Conservation (phyloP, 148 eudicot species). For the Amaranthus palmeri region DNA sequence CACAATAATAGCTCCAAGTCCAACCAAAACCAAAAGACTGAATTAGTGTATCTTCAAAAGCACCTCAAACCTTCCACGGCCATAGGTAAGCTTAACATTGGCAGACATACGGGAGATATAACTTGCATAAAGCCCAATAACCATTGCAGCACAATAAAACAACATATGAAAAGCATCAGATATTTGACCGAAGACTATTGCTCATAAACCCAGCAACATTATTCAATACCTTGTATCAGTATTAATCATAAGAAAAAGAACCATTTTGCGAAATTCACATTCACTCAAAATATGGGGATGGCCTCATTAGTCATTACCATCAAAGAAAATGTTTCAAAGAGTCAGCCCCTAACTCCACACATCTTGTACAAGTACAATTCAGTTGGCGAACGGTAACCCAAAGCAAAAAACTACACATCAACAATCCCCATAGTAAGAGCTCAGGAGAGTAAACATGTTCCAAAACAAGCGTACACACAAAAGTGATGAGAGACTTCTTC, state of each 20-base stretch:
- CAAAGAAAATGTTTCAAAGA: slow-evolving; percentile 42
- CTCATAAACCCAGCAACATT: slow-evolving; percentile 93
- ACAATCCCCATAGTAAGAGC: slow-evolving; percentile 92
- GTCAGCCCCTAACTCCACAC: slow-evolving; percentile 66
- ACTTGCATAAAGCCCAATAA: slow-evolving; percentile 91
- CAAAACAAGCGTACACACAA: slow-evolving; percentile 64
- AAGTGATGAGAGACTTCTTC: slow-evolving; percentile 77
- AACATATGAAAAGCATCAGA: slow-evolving; percentile 99
- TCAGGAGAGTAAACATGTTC: slow-evolving; percentile 88
- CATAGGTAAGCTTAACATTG: slow-evolving; percentile 74
- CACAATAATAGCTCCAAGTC: slow-evolving; percentile 83
- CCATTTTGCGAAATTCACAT: slow-evolving; percentile 94
- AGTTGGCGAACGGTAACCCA: slow-evolving; percentile 67
- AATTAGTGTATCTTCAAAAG: slow-evolving; percentile 93
- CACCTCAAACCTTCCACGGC: slow-evolving; percentile 97
- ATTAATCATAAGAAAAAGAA: slow-evolving; percentile 89
- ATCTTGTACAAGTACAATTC: slow-evolving; percentile 39
- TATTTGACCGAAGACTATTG: slow-evolving; percentile 92
- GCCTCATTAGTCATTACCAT: slow-evolving; percentile 73
- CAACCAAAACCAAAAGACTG: slow-evolving; percentile 91
- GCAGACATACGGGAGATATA: slow-evolving; percentile 91
- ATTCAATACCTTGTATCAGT: slow-evolving; percentile 91
- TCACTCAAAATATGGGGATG: slow-evolving; percentile 80
- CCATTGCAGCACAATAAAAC: slow-evolving; percentile 97
- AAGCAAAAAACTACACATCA: slow-evolving; percentile 68